phyloP scores from a whole-genome alignment of 2,329 filamentous ascomycete species.

The Epichloe coenophiala region DNA sequence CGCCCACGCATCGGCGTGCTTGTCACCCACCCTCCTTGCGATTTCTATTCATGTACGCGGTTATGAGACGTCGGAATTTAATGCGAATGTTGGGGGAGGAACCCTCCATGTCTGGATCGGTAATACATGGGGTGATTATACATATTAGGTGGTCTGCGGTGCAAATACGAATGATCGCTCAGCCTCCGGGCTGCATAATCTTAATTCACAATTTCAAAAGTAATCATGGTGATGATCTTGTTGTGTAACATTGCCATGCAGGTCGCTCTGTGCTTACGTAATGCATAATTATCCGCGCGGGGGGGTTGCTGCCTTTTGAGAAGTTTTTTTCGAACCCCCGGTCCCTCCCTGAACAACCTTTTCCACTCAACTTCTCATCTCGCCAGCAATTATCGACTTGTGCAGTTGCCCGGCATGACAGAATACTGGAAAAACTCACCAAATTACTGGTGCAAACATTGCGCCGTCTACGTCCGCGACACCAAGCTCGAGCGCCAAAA shows the following conservation, averaged over 20 bases:
- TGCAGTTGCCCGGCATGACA: conserved; percentile 47
- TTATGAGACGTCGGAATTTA: not conserved
- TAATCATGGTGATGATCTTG: no score
- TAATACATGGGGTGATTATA: conserved; percentile 2
- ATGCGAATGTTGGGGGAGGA: not conserved
- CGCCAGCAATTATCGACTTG: no score
- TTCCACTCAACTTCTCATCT: no score
- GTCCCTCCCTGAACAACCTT: no score
- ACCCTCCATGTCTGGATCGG: not conserved
- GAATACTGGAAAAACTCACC: conserved; percentile 99
- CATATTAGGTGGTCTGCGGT: conserved; percentile 1
- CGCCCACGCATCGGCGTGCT: not conserved
- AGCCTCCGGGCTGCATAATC: not conserved
- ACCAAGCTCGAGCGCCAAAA: conserved; percentile 80
- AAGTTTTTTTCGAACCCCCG: not conserved
- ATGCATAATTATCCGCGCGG: not conserved
- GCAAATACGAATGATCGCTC: not conserved
- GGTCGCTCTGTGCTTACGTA: not conserved
- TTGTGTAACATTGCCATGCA: not conserved
- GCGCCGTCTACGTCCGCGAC: conserved; percentile 79
- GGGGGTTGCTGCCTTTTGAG: no score
- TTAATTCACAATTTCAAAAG: not conserved
- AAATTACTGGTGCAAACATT: conserved; percentile 98
- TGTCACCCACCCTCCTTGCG: not conserved
- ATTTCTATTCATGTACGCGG: not conserved